A percentile compares a stretch with the other conserved stretches of the same genome.
Conservation (phyloP, 2,329 filamentous ascomycete species). For the Phialophora tarda region DNA sequence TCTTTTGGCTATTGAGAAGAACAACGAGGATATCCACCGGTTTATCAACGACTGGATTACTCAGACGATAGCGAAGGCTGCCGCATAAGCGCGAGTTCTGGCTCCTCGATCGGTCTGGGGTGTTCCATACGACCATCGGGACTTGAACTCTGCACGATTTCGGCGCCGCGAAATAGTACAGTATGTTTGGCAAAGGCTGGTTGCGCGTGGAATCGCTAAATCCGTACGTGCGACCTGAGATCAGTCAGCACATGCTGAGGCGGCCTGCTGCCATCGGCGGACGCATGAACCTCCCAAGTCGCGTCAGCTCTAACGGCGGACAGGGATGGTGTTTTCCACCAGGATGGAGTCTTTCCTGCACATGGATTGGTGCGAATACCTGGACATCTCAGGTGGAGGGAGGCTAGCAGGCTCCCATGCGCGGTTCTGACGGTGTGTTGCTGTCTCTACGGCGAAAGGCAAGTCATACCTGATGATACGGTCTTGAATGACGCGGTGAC, state of each 20-base stretch:
- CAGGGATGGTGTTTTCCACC: neutral
- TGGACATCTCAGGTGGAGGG: neutral
- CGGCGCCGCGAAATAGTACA: neutral
- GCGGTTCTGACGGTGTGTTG: neutral
- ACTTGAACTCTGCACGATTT: conserved; percentile 1
- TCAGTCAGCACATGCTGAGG: conserved; percentile 5
- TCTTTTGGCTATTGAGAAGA: conserved; percentile 33
- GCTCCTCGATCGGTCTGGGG: conserved; percentile 1
- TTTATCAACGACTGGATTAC: conserved; percentile 19
- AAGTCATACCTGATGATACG: conserved; percentile 50
- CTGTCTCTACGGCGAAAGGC: neutral
- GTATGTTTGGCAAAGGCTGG: conserved; percentile 4
- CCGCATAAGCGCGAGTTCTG: neutral
- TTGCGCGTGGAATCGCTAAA: neutral
- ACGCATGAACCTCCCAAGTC: neutral
- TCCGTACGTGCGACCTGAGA: neutral
- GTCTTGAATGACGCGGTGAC: conserved; percentile 48
- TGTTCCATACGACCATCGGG: neutral
- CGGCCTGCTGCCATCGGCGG: neutral
- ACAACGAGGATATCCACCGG: conserved; percentile 26
- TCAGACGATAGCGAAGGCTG: conserved; percentile 6
- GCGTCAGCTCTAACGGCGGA: neutral
- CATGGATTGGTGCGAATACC: neutral
- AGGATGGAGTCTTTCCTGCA: neutral
- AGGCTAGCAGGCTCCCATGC: neutral